Evolutionary conservation across 192 early-diverging fungal species (phyloP).

Genomic region (Entrophospora sp.): DNA sequence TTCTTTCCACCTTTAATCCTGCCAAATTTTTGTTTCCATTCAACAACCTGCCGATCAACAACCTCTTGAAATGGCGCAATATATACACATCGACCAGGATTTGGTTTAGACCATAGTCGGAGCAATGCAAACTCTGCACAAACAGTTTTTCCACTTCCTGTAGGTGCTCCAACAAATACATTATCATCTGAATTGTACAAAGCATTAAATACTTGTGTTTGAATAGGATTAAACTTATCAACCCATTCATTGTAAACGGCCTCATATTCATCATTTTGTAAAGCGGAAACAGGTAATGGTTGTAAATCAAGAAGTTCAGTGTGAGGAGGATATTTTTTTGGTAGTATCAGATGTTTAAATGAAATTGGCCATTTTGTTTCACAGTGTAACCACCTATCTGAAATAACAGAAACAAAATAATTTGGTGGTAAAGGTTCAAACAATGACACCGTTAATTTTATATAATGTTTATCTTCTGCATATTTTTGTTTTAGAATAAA

Average conservation of each 20-base stretch:
- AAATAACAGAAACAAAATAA: conserved; percentile 88
- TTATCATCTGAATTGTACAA: conserved; percentile 85
- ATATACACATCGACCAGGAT: conserved; percentile 72
- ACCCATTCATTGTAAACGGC: conserved; percentile 49
- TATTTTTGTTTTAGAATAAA: conserved; percentile 86
- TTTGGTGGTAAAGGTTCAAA: conserved; percentile 92
- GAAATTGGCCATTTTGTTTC: conserved; percentile 90
- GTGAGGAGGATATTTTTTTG: conserved; percentile 87
- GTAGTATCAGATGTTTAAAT: conserved; percentile 85
- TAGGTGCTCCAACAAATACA: conserved; percentile 83
- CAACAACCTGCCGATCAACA: conserved; percentile 59
- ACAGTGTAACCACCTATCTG: conserved; percentile 91
- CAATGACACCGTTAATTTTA: conserved; percentile 86
- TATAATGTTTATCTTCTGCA: conserved; percentile 70
- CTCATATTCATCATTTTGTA: conserved; percentile 72
- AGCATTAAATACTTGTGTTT: conserved; percentile 91
- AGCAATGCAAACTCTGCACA: conserved; percentile 93
- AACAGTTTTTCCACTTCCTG: conserved; percentile 92
- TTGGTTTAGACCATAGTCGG: conserved; percentile 64
- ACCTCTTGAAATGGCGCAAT: conserved; percentile 85
- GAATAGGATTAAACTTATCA: conserved; percentile 83
- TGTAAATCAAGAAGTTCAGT: conserved; percentile 93
- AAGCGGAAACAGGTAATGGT: conserved; percentile 71
- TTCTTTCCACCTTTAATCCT: conserved; percentile 77
- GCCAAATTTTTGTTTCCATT: conserved; percentile 82